These are phyloP conservation scores for Colletotrichum sp. DNA, from an alignment of 2,329 filamentous ascomycete genomes.

Conservation along the genomic window DNA sequence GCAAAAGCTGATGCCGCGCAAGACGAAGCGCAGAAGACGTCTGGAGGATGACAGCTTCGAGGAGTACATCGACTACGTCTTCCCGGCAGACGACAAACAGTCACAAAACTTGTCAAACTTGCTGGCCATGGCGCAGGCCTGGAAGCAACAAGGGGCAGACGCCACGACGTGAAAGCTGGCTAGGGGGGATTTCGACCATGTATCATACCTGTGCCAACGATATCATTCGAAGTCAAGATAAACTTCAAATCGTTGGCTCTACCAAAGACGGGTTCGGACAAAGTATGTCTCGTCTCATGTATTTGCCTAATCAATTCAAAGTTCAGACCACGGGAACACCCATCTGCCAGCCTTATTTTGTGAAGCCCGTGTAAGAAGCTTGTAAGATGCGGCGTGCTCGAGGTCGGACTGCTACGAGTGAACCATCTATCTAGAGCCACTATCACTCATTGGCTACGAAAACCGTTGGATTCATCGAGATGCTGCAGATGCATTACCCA, in stretches of 20 bases:
- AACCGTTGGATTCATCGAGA: not conserved
- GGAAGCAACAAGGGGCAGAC: conserved; percentile 72
- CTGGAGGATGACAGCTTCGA: conserved; percentile 93
- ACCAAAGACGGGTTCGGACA: not conserved
- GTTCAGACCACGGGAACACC: not conserved
- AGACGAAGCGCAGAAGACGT: conserved; percentile 90
- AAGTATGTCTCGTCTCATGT: not conserved
- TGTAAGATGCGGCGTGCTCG: not conserved
- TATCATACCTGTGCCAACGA: not conserved
- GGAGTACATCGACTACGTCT: conserved; percentile 97
- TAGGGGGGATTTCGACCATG: not conserved
- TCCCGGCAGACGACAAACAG: conserved; percentile 92
- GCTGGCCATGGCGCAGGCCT: conserved; percentile 83
- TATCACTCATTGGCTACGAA: not conserved
- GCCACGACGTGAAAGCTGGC: not conserved
- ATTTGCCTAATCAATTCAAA: not conserved
- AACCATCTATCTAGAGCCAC: not conserved
- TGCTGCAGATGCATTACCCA: not conserved
- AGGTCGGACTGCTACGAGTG: not conserved
- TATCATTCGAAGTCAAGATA: not conserved
- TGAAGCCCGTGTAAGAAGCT: not conserved
- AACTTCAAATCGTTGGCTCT: not conserved
- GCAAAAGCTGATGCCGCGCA: conserved; percentile 91
- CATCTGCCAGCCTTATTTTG: not conserved
- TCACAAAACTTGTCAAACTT: conserved; percentile 84